Conservation (phyloP, 768 basidiomycete genomes). For the Phlebiopsis gigantea region DNA sequence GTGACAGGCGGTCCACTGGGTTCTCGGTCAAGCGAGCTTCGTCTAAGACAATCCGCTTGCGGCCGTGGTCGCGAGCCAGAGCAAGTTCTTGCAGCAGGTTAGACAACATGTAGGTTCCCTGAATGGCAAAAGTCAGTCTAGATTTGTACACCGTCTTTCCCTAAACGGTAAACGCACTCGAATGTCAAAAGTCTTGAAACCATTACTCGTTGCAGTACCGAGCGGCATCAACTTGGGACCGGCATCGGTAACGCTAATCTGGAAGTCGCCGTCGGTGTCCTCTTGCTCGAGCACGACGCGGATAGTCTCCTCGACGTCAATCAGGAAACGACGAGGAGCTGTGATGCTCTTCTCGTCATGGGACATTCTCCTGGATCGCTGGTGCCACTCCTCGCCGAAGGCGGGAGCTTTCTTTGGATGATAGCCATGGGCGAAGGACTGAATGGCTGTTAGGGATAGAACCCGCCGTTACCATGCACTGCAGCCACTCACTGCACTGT, state of each 20-base stretch:
- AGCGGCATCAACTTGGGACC: constrained; percentile 95
- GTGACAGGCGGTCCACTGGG: constrained; percentile 91
- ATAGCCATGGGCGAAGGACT: constrained; percentile 31
- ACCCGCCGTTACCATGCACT: neutral
- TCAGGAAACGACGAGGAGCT: constrained; percentile 83
- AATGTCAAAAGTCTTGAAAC: constrained; percentile 96
- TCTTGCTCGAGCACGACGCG: constrained; percentile 95
- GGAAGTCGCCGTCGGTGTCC: constrained; percentile 95
- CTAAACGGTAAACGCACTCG: constrained; percentile 44
- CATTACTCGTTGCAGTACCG: constrained; percentile 95
- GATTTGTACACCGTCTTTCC: neutral
- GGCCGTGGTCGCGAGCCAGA: constrained; percentile 88
- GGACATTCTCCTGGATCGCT: constrained; percentile 74
- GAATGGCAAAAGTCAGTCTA: constrained; percentile 5
- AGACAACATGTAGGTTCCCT: constrained; percentile 99
- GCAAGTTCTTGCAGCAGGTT: constrained; percentile 99
- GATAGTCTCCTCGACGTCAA: constrained; percentile 98
- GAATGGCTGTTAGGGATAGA: neutral
- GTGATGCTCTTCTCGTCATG: constrained; percentile 87
- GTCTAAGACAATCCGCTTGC: constrained; percentile 97
- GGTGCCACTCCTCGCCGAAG: constrained; percentile 75
- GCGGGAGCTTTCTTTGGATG: constrained; percentile 64
- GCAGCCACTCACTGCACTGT: constrained; percentile 63
- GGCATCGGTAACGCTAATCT: constrained; percentile 93
- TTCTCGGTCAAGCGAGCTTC: constrained; percentile 97